Conservation (phyloP, 73 alveolate species). For the Effrenium voratum region DNA sequence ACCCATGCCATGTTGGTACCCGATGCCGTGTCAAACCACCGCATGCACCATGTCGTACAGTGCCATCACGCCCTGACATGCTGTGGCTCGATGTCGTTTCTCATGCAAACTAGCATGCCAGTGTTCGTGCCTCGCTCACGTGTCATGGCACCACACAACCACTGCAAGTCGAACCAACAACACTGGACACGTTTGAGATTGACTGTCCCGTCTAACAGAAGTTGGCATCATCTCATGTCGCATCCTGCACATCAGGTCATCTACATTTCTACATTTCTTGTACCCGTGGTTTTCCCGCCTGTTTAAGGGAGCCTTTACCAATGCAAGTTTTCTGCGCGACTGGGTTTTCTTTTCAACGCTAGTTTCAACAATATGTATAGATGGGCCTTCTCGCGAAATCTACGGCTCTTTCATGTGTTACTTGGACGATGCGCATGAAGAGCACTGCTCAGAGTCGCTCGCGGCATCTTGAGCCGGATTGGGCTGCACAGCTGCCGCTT, state of each 20-base stretch:
- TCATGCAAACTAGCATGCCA: not conserved
- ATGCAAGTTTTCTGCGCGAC: not conserved
- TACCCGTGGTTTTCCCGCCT: too few species aligned
- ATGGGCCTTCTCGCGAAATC: not conserved
- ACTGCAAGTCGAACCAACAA: not conserved
- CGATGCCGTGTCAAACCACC: too few species aligned
- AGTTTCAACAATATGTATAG: not conserved
- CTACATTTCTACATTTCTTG: not conserved
- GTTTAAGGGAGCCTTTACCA: not conserved
- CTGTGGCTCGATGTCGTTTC: not conserved
- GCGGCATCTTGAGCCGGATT: too few species aligned
- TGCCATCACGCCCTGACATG: too few species aligned
- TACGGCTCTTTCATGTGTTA: not conserved
- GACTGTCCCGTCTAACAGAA: too few species aligned
- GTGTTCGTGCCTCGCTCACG: not conserved
- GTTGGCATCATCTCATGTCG: too few species aligned
- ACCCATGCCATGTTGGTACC: too few species aligned
- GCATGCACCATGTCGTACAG: too few species aligned
- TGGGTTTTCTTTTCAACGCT: not conserved
- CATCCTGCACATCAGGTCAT: too few species aligned
- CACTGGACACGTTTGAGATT: too few species aligned
- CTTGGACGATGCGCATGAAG: not conserved
- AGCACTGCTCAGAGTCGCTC: too few species aligned
- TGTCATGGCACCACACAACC: not conserved
- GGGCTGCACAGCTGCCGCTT: too few species aligned